Percentiles rank a stretch among this genome's conserved stretches.
phyloP scores from a whole-genome alignment of 306 rosid genomes.

The Sesbania bispinosa region DNA sequence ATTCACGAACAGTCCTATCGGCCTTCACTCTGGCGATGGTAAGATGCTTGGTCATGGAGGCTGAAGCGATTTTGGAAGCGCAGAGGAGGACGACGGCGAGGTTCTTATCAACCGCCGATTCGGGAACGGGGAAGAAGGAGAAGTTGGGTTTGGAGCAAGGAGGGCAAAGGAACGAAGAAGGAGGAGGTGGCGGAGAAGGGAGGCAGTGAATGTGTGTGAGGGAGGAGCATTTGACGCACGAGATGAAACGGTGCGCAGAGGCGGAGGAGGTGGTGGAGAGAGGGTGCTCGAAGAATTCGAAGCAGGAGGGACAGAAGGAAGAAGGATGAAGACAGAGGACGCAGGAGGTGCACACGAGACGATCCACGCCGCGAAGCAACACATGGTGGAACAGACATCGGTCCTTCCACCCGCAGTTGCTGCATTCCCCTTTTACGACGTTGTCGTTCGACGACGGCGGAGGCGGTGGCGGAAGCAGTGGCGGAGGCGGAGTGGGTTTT shows the following conservation, averaged over 20 bases:
- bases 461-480: background rate
- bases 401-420: constrained; percentile 46
- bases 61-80: constrained; percentile 57
- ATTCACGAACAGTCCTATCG: constrained; percentile 53
- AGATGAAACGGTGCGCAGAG: constrained; percentile 35
- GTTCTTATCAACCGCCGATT: constrained; percentile 33
- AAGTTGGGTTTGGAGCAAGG: constrained; percentile 53
- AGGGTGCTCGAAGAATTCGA: constrained; percentile 51
- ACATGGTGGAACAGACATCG: constrained; percentile 55
- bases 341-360: constrained; percentile 78
- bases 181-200: constrained; percentile 34
- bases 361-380: constrained; percentile 44
- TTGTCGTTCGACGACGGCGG: background rate
- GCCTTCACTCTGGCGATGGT: constrained; percentile 35
- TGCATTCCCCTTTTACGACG: constrained; percentile 37
- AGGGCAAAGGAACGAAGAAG: constrained; percentile 51
- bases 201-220: constrained; percentile 66
- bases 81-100: constrained; percentile 48
- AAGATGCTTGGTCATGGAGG: constrained; percentile 38
- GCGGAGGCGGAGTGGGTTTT: background rate
- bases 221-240: constrained; percentile 72
- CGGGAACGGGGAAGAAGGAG: constrained; percentile 52
- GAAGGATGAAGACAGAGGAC: constrained; percentile 73
- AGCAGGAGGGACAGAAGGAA: constrained; percentile 70
- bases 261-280: constrained; percentile 30